Evolutionary conservation across 1,284 basidiomycete genomes (phyloP), one percentile per base, ranked within the genome.

Genomic region (Boletellus deceptivus): DNA sequence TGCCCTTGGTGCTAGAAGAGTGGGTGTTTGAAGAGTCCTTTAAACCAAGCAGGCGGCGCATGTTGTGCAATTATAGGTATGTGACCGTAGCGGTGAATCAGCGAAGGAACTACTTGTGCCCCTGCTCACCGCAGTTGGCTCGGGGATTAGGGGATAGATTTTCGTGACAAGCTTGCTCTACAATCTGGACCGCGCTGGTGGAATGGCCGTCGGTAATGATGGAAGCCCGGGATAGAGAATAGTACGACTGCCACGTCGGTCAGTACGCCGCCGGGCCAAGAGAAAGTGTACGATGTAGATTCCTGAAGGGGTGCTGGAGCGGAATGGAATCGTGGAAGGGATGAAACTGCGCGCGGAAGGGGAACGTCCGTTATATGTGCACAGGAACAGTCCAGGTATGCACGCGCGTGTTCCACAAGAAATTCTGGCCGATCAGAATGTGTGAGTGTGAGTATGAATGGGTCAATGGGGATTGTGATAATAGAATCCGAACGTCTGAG

Each of bases 1-100:
- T 69, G 41, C 60, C 64, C 45, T 68, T 68, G 11, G 47, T 20
- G 34, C 41, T 53, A 4, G 48, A 47, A 22, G 53, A 45, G 34
- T 18, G 31, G 1, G 50, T 34, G 33, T 43, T 52, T 49, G 53
- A 34, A 35, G 62, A 40, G 43, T 58, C 52, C 44, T 69, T 69
- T 47, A 67, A 63, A 20, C 65, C 56, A 25, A 67, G 52, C 22
- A 67, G 40, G 50, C 67, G 68, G 41, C 67, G 67, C 68, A 66
- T 66, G 46, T 48, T 51, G 43, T 40, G 29, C 42, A 18, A 46
- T 38, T 52, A 54, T 35, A 27, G 43, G 48, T 38, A 49, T 48
- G 35, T 51, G 25, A 53, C 48, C 59, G 54, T 51, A 43, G 46
- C 50, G 55, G 56, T 24, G 57, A 55, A 57, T 63, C 49, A 64